phyloP scores from a whole-genome alignment of 2,329 filamentous ascomycete genomes.

The Diplodia scrobiculata region DNA sequence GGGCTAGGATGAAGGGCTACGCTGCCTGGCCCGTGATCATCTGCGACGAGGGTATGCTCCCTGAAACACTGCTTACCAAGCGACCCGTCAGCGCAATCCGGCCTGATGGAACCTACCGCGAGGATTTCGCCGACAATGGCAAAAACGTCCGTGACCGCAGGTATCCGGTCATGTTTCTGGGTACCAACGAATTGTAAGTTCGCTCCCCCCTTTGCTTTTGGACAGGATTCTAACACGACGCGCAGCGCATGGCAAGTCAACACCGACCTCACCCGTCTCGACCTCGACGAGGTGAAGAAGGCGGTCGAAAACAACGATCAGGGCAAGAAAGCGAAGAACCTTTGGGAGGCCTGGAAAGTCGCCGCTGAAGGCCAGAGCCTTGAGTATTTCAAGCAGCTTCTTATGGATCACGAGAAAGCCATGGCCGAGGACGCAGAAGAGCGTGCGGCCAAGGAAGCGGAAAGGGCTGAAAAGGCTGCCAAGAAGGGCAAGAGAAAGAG shows the following conservation, averaged over 20 bases:
- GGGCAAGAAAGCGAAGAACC: conserved; percentile 74
- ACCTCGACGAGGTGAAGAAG: conserved; percentile 70
- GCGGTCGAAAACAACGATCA: conserved; percentile 70
- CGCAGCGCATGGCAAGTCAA: conserved; percentile 88
- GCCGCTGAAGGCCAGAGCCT: conserved; percentile 77
- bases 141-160: conserved; percentile 83
- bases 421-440: conserved; percentile 62
- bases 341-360: conserved; percentile 77
- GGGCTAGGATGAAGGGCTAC: conserved; percentile 91
- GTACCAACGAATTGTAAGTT: conserved; percentile 95
- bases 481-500: conserved; percentile 48
- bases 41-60: conserved; percentile 92
- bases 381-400: conserved; percentile 78
- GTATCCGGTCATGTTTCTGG: conserved; percentile 92
- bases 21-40: conserved; percentile 93
- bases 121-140: conserved; percentile 83
- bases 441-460: conserved; percentile 65
- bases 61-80: conserved; percentile 70
- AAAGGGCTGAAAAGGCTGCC: conserved; percentile 57
- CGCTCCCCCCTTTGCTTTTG: neutral
- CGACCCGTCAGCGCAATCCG: conserved; percentile 83
- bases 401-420: conserved; percentile 62
- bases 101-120: conserved; percentile 81
- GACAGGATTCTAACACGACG: conserved; percentile 13
- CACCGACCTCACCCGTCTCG: conserved; percentile 75